Evolutionary conservation across 768 basidiomycete species (phyloP), one percentile per base, ranked within the genome.

Genomic region (Amanita rimosa): DNA sequence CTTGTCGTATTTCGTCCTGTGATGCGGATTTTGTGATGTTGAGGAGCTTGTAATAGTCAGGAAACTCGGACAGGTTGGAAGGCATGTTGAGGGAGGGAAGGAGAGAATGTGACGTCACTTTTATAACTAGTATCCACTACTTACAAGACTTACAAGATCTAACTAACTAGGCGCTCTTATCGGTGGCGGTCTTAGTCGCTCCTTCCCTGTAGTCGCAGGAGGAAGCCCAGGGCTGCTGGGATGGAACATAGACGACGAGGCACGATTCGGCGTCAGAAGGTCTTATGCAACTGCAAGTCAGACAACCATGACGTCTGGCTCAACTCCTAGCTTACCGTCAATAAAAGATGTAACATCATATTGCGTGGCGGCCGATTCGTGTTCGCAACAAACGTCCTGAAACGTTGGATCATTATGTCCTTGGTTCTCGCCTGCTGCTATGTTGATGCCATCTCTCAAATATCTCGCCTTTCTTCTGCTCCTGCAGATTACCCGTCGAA

Each of bases 291-390:
- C 47, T 45, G 13, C 44, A 42, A 10, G 36, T 48, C 10, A 54
- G 50, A 31, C 26, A 21, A 6, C 56, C 64, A 5, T n/a, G 16
- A 17, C 24, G 24, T 26, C 16, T 3, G 21, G 9, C 19, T 21
- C 14, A 13, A 13, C 31, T 8, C 6, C 9, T 4, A 33, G 11
- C 47, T 59, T 46, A 74, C 73, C 64, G 48, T 67, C 78, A 53
- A 86, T 83, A 58, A 86, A 85, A 1, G 84, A 85, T 13, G 83
- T 86, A 16, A 85, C 81, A 50, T 85, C 83, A 56, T 78, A 84
- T 27, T 48, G 37, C 19, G 38, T 40, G 13, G 11, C 31, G 5
- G 22, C 29, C 3, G 39, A 48, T 14, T 27, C 17, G 14, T 33
- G 47, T 13, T 27, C 27, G 11, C 10, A 4, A 13, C 11, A 17